phyloP scores from a whole-genome alignment of 805 yeast species.

The Starmerella kuoi region DNA sequence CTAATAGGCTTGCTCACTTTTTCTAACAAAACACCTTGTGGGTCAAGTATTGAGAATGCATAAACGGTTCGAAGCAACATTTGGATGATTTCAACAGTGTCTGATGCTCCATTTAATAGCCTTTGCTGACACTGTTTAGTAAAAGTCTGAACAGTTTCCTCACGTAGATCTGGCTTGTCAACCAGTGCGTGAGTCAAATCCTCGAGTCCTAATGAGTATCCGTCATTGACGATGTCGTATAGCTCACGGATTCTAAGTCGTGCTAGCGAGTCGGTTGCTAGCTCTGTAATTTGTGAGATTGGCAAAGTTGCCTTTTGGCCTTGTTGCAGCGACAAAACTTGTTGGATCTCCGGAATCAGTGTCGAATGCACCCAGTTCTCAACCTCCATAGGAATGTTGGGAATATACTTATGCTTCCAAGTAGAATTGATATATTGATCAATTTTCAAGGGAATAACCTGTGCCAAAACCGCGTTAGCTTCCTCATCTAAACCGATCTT shows the following conservation, averaged over 20 bases:
- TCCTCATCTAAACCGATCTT: slow-evolving; percentile 22
- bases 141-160: slow-evolving; percentile 41
- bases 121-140: slow-evolving; percentile 34
- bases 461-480: slow-evolving; percentile 18
- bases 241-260: slow-evolving; percentile 46
- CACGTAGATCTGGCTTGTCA: slow-evolving; percentile 37
- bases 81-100: slow-evolving; percentile 59
- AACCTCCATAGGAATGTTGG: background rate
- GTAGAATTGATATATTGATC: slow-evolving; percentile 7
- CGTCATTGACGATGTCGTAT: slow-evolving; percentile 43
- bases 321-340: background rate
- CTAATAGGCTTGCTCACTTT: slow-evolving; percentile 68
- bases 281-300: background rate
- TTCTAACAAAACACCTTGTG: slow-evolving; percentile 71
- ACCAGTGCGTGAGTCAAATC: slow-evolving; percentile 47
- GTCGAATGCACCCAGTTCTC: slow-evolving; percentile 7
- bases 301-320: slow-evolving; percentile 6
- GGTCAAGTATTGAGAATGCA: slow-evolving; percentile 67
- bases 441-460: slow-evolving; percentile 15
- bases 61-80: slow-evolving; percentile 60
- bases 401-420: slow-evolving; percentile 15
- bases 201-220: slow-evolving; percentile 42
- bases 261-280: slow-evolving; percentile 16
- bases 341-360: slow-evolving; percentile 1
- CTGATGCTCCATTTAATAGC: slow-evolving; percentile 67